Conservation (phyloP, 139 green algal genomes). For the Diplosphaera chodatii region DNA sequence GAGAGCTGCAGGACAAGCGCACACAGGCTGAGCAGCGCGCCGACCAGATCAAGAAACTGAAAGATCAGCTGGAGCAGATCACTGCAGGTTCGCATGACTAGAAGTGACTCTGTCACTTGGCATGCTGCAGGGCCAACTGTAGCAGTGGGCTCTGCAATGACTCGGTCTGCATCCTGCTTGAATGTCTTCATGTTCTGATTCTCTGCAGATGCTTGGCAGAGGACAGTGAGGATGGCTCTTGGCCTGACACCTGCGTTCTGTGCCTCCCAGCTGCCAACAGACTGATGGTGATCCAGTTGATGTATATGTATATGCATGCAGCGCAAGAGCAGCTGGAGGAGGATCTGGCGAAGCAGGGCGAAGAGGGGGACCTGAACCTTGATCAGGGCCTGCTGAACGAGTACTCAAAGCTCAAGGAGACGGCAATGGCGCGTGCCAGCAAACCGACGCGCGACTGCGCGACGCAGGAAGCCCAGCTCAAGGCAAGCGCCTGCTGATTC, state of each 20-base stretch:
- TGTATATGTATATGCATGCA: no score
- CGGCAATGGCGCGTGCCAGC: slow-evolving; percentile 35
- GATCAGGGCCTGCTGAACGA: slow-evolving; percentile 27
- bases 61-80: slow-evolving; percentile 34
- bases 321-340: slow-evolving; percentile 23
- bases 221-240: no score
- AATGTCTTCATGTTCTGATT: no score
- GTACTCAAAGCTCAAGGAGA: slow-evolving; percentile 43
- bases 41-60: slow-evolving; percentile 23
- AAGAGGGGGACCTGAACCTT: slow-evolving; percentile 18
- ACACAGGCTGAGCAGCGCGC: slow-evolving; percentile 22
- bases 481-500: no score
- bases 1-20: slow-evolving; percentile 33
- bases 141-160: no score
- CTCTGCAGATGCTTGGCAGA: no score
- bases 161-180: no score
- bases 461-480: slow-evolving; percentile 26
- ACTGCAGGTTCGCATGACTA: slow-evolving; percentile 6
- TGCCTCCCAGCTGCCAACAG: no score
- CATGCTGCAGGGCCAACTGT: no score
- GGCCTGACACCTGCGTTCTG: no score
- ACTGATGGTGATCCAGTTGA: no score
- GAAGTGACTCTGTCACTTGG: no score
- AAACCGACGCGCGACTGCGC: slow-evolving; percentile 32
- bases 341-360: neutral